phyloP scores from a whole-genome alignment of 202 grass and related monocot genomes.

The Cymbopogon flexuosus region DNA sequence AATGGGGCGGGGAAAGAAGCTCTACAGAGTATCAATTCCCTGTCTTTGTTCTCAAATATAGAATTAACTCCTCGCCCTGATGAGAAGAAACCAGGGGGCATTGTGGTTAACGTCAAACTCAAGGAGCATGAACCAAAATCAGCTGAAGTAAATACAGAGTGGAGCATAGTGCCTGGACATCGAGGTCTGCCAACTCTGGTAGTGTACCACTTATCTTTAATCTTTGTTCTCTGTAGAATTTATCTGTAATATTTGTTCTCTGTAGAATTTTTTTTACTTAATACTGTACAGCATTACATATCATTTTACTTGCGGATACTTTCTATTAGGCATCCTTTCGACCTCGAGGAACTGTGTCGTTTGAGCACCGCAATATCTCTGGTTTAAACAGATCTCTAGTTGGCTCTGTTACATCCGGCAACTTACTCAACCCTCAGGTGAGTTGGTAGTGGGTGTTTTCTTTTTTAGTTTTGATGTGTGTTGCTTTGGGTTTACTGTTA shows the following conservation, averaged over 20 bases:
- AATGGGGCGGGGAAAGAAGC: constrained; percentile 84
- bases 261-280: not conserved
- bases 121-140: constrained; percentile 83
- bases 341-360: constrained; percentile 90
- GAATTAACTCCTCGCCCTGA: constrained; percentile 77
- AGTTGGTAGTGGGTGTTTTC: not conserved
- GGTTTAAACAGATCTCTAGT: constrained; percentile 79
- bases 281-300: not conserved
- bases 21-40: constrained; percentile 74
- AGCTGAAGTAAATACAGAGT: constrained; percentile 93
- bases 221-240: not conserved
- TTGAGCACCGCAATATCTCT: constrained; percentile 89
- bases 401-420: constrained; percentile 86
- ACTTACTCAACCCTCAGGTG: constrained; percentile 88
- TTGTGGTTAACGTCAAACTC: constrained; percentile 91
- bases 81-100: constrained; percentile 76
- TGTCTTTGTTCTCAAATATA: constrained; percentile 81
- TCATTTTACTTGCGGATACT: constrained; percentile 9
- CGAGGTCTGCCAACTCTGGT: constrained; percentile 81
- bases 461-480: not conserved
- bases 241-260: not conserved
- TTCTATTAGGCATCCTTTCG: constrained; percentile 77
- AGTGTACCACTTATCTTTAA: constrained; percentile 6
- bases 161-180: constrained; percentile 87
- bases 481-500: constrained; percentile 16